These are phyloP conservation scores for Kluyveromyces siamensis DNA, from an alignment of 805 yeast genomes.

Conservation along the genomic window DNA sequence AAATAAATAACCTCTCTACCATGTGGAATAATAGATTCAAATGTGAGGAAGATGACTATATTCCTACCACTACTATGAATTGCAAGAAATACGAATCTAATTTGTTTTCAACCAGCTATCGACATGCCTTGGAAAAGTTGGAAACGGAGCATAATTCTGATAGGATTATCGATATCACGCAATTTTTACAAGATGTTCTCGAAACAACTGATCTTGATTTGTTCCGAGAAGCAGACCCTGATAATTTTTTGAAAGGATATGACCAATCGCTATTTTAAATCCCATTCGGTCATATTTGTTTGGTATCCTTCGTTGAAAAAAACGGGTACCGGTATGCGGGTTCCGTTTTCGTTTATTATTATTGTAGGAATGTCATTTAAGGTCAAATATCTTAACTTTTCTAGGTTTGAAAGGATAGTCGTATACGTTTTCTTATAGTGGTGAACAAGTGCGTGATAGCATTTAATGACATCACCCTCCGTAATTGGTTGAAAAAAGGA, in stretches of 20 bases:
- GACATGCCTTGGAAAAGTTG: conserved; percentile 1
- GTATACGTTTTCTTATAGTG: conserved; percentile 29
- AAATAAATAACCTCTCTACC: background rate
- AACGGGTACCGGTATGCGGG: conserved; percentile 28
- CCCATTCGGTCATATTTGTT: conserved; percentile 27
- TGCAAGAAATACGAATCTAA: background rate
- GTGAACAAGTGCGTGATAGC: conserved; percentile 33
- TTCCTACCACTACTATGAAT: background rate
- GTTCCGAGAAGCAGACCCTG: background rate
- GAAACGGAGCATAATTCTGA: background rate
- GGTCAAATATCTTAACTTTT: conserved; percentile 30
- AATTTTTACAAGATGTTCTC: conserved; percentile 1
- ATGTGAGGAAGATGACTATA: background rate
- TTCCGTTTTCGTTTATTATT: conserved; percentile 21
- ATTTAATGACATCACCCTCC: conserved; percentile 25
- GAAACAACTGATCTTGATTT: background rate
- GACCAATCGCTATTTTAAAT: background rate
- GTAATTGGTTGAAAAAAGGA: conserved; percentile 24
- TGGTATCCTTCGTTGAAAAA: conserved; percentile 27
- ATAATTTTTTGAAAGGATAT: background rate
- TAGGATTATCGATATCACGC: background rate
- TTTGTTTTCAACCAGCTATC: conserved; percentile 1
- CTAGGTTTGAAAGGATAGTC: conserved; percentile 28
- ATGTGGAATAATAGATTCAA: background rate
- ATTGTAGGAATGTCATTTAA: conserved; percentile 32